Percentiles rank a stretch among this genome's conserved stretches.
phyloP scores from a whole-genome alignment of 139 green algal species.

The Chlamydomonas sp. region DNA sequence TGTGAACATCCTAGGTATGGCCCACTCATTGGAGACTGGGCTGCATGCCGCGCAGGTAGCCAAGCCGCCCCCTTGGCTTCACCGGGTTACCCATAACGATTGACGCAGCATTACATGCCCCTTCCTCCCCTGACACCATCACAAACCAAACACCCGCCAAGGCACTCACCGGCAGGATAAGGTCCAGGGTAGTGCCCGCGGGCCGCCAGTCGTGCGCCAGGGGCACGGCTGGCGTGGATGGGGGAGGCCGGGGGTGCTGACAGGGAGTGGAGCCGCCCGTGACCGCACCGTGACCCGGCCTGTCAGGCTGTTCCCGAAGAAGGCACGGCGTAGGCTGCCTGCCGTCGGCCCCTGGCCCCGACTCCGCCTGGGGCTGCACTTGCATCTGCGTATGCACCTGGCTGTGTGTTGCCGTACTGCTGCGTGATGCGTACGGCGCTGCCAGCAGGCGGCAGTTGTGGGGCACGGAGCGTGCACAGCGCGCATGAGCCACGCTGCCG shows the following conservation, averaged over 20 bases:
- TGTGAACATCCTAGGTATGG: background rate
- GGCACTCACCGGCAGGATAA: background rate
- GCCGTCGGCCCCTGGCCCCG: background rate
- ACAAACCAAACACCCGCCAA: background rate
- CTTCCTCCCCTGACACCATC: background rate
- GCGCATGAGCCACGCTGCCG: conserved; percentile 66
- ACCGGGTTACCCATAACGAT: background rate
- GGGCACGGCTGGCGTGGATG: background rate
- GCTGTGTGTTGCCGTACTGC: too few relatives aligned
- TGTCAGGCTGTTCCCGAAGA: background rate
- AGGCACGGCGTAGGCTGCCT: background rate
- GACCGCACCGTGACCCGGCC: background rate
- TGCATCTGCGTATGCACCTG: too few relatives aligned
- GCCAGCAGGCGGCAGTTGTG: conserved; percentile 54
- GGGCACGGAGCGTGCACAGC: conserved; percentile 54
- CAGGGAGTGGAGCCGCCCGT: background rate
- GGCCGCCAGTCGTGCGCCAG: conserved; percentile 47
- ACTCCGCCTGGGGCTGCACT: background rate
- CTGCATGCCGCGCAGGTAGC: too few relatives aligned
- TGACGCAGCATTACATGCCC: background rate
- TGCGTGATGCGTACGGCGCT: background rate
- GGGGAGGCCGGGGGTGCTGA: background rate
- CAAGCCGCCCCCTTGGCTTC: too few relatives aligned
- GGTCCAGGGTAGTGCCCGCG: conserved; percentile 32
- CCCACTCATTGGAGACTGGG: too few relatives aligned